Conservation (phyloP, 108 stramenopile genomes). For the Cyclostephanos invisitatus region DNA sequence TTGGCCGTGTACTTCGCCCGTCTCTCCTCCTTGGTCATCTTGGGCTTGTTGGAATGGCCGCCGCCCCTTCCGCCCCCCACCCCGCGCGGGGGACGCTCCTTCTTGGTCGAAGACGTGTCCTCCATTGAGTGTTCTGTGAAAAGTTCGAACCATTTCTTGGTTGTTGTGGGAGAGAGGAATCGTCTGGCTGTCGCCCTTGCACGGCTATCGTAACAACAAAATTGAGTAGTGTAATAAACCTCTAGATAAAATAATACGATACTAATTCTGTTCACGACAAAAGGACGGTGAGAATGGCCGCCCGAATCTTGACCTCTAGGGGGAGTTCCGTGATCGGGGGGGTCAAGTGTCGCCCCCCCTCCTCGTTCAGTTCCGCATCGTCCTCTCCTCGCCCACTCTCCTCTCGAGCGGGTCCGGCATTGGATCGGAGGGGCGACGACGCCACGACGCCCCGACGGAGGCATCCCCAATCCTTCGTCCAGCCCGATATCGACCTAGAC, state of each 20-base stretch:
- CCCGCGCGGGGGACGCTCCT: not conserved
- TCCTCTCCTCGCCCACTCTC: constrained; percentile 14
- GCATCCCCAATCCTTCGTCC: constrained; percentile 47
- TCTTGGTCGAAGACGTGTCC: constrained; percentile 2
- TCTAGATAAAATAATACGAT: too few species aligned
- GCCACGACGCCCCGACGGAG: not conserved
- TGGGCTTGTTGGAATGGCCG: constrained; percentile 40
- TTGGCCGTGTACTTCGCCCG: constrained; percentile 76
- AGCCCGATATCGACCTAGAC: constrained; percentile 34
- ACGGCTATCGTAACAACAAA: too few species aligned
- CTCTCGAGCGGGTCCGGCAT: not conserved
- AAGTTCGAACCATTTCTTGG: not conserved
- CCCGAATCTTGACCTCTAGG: constrained; percentile 5
- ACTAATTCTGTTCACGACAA: too few species aligned
- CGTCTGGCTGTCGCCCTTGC: not conserved
- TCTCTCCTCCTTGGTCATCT: constrained; percentile 84
- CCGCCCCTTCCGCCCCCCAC: constrained; percentile 13
- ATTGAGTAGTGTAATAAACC: too few species aligned
- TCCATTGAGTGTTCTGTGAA: constrained; percentile 8
- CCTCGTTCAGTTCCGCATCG: constrained; percentile 1
- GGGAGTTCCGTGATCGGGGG: not conserved
- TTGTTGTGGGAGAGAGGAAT: not conserved
- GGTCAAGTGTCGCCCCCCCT: not conserved
- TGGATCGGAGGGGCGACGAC: not conserved
- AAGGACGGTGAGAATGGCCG: constrained; percentile 1